Conservation (phyloP, 2,329 filamentous ascomycete species). For the Pestalotiopsis sp. region DNA sequence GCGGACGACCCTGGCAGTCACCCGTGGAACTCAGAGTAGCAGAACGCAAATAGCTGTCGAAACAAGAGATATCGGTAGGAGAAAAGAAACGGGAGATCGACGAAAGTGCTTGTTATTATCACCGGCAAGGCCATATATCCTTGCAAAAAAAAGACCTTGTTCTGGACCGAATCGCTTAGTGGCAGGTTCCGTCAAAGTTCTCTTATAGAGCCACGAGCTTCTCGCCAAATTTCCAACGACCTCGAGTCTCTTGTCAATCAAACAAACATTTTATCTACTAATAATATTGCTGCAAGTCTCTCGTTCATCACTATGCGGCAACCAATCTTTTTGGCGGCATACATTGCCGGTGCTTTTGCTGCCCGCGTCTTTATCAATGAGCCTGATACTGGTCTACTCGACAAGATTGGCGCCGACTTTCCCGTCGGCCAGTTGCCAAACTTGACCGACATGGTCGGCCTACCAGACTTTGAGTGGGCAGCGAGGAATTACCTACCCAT, state of each 20-base stretch:
- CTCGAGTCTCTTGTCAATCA: not conserved
- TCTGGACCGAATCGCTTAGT: not conserved
- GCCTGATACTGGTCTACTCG: conserved; percentile 48
- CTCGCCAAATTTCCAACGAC: not conserved
- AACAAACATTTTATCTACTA: not conserved
- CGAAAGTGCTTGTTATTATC: not conserved
- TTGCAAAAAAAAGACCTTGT: not conserved
- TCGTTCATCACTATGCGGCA: conserved; percentile 26
- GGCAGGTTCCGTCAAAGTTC: not conserved
- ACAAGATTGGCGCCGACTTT: conserved; percentile 37
- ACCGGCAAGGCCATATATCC: not conserved
- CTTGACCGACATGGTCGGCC: conserved; percentile 46
- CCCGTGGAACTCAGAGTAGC: not conserved
- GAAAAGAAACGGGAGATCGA: not conserved
- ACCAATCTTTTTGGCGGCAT: conserved; percentile 25
- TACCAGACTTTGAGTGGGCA: conserved; percentile 58
- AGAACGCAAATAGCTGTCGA: not conserved
- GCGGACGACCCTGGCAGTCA: not conserved
- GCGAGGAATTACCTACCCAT: conserved; percentile 50
- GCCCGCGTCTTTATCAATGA: conserved; percentile 47
- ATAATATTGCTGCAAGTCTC: not conserved
- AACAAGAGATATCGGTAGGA: not conserved
- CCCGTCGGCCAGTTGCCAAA: conserved; percentile 38
- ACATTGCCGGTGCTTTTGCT: conserved; percentile 39
- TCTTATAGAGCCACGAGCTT: not conserved